phyloP scores from a whole-genome alignment of 2,329 filamentous ascomycete species.

The Paracoccidioides brasiliensis region DNA sequence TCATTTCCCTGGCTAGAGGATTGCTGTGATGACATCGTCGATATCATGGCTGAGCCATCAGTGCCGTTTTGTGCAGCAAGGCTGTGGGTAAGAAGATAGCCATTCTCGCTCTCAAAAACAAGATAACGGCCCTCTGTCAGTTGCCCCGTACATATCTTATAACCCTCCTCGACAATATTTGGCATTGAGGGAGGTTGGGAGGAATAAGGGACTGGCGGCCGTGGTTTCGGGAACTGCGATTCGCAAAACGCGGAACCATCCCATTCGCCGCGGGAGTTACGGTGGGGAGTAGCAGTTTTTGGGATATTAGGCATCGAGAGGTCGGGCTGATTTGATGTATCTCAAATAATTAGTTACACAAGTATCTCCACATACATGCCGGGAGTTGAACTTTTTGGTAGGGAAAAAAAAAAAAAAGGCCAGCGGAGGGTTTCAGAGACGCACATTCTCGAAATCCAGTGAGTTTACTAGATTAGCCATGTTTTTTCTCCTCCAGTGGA shows the following conservation, averaged over 20 bases:
- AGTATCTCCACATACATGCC: not conserved
- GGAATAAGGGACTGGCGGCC: slow-evolving; percentile 39
- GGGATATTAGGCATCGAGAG: slow-evolving; percentile 37
- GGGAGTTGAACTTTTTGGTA: not conserved
- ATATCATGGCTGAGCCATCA: not conserved
- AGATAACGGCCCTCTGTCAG: slow-evolving; percentile 45
- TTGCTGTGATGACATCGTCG: not conserved
- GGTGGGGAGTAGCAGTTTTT: slow-evolving; percentile 31
- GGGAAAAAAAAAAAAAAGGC: too few relatives aligned
- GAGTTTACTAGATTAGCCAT: slow-evolving; percentile 39
- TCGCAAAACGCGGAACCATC: slow-evolving; percentile 36
- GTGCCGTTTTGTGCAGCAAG: not conserved
- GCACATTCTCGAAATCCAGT: slow-evolving; percentile 32
- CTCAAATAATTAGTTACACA: not conserved
- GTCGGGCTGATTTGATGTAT: slow-evolving; percentile 27
- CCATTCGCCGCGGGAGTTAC: slow-evolving; percentile 31
- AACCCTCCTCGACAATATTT: slow-evolving; percentile 37
- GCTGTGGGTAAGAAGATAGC: slow-evolving; percentile 3
- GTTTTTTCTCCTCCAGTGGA: slow-evolving; percentile 34
- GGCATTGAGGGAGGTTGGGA: slow-evolving; percentile 27
- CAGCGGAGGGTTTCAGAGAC: not conserved
- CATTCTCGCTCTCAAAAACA: slow-evolving; percentile 24
- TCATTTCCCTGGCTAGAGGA: not conserved
- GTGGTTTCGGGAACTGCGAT: slow-evolving; percentile 22
- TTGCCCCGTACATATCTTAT: slow-evolving; percentile 39